A percentile compares a stretch with the other conserved stretches of the same genome.
Evolutionary conservation across 2,329 filamentous ascomycete species (phyloP).

Genomic region (Colletotrichum higginsianum): DNA sequence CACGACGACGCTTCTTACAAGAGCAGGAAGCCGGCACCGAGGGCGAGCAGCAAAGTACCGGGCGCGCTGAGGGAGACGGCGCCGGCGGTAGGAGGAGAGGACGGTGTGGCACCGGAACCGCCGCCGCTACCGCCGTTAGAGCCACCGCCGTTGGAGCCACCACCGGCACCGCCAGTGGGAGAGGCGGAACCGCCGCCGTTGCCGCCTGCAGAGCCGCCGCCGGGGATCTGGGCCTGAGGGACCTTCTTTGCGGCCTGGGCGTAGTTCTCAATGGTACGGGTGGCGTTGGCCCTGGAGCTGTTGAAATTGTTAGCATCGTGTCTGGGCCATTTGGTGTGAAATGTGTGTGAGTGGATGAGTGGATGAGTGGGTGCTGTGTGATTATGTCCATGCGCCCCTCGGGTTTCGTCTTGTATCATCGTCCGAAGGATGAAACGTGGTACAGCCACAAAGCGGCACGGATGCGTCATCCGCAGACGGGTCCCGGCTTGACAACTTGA

Average conservation of each 20-base stretch:
- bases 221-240: conserved; percentile 47
- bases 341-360: neutral
- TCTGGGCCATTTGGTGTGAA: neutral
- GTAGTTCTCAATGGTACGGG: conserved; percentile 67
- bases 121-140: conserved; percentile 43
- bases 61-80: conserved; percentile 56
- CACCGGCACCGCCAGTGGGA: conserved; percentile 43
- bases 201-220: conserved; percentile 42
- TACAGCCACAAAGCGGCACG: neutral
- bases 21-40: conserved; percentile 62
- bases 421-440: conserved; percentile 36
- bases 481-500: neutral
- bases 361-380: neutral
- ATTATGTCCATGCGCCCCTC: conserved; percentile 20
- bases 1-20: conserved; percentile 44
- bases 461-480: neutral
- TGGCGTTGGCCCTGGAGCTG: conserved; percentile 65
- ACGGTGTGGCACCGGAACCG: conserved; percentile 36
- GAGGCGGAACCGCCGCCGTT: conserved; percentile 41
- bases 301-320: conserved; percentile 27
- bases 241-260: conserved; percentile 53
- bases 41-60: conserved; percentile 58
- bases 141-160: conserved; percentile 30
- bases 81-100: conserved; percentile 41
- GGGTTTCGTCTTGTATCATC: conserved; percentile 25